These are phyloP conservation scores for Raffaelea arxii DNA, from an alignment of 2,329 filamentous ascomycete genomes.

Conservation along the genomic window DNA sequence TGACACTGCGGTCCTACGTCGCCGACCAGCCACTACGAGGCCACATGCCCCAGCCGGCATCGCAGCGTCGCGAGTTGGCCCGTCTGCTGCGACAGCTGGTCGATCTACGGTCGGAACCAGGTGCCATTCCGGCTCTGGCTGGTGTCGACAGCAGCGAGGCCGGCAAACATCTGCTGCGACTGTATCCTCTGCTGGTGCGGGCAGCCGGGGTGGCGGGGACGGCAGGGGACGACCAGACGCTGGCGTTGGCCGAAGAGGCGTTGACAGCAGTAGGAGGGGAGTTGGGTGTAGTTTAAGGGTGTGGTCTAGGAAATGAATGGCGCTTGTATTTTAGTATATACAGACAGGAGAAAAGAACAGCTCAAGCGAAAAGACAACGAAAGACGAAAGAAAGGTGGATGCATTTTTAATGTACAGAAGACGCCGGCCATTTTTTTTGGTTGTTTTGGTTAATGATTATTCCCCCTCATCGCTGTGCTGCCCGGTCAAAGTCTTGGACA, in stretches of 20 bases:
- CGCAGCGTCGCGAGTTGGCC: slow-evolving; percentile 68
- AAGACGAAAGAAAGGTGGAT: too few species aligned
- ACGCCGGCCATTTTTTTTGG: not conserved
- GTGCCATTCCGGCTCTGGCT: slow-evolving; percentile 52
- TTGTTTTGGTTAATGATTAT: not conserved
- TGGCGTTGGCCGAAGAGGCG: slow-evolving; percentile 46
- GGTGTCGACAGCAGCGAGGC: slow-evolving; percentile 45
- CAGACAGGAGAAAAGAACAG: not conserved
- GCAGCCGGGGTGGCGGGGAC: slow-evolving; percentile 49
- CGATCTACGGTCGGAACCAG: slow-evolving; percentile 56
- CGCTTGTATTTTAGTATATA: not conserved
- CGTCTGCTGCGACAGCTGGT: slow-evolving; percentile 61
- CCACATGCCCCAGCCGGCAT: slow-evolving; percentile 76
- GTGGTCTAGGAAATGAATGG: too few species aligned
- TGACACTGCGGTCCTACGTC: slow-evolving; percentile 75
- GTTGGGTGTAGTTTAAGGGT: too few species aligned
- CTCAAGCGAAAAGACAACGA: too few species aligned
- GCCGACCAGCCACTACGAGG: slow-evolving; percentile 87
- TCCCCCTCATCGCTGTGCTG: slow-evolving; percentile 7
- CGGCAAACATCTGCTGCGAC: slow-evolving; percentile 65
- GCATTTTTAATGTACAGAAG: too few species aligned
- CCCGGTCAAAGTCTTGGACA: slow-evolving; percentile 19
- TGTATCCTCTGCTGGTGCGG: slow-evolving; percentile 69
- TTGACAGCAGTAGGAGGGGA: slow-evolving; percentile 54
- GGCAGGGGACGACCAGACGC: slow-evolving; percentile 50